Evolutionary conservation across 169 alveolate genomes (phyloP), one percentile per base, ranked within the genome.

Genomic region (Plasmodium reichenowi): DNA sequence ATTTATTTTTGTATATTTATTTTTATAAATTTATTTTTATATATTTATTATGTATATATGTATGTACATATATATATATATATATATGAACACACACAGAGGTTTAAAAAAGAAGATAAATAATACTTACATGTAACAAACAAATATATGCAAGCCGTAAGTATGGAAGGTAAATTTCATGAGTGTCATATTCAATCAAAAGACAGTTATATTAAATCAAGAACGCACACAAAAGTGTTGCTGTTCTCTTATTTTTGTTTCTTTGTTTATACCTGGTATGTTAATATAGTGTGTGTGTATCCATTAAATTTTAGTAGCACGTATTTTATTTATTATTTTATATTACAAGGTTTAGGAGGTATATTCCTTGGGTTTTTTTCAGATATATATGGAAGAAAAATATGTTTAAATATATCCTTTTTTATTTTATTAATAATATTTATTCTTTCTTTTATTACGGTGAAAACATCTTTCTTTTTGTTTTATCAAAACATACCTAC

Each of bases 311-410:
- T 43, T 59, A n/a, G 20, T 59, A 73, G 45, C n/a, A 3, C 8
- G 5, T 47, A 43, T 62, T 74, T 74, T 64, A 22, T 45, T 60
- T 13, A 43, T 10, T 45, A 74, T 47, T 74, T 60, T 47, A 20
- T 45, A 10, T 32, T 74, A 12, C 88, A 74, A 74, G 88, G 88
- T 15, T 22, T 60, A 60, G 88, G 88, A 4, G 59, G 74, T 59
- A 13, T 58, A 17, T 10, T 74, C 13, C 50, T 74, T 43, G 88
- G 88, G 7, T 13, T 74, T 6, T 13, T 74, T 8, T 60, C 88
- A 7, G 88, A 74, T 26, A 22, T 74, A 63, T 74, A 50, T 74
- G 88, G 88, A 15, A 63, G 66, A 43, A 63, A 47, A 74, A 60
- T 43, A 29, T 74, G 88, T 45, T 48, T 74, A 17, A 74, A 74